Evolutionary conservation across 2,329 filamentous ascomycete genomes (phyloP), one percentile per base, ranked within the genome.

Genomic region (Zelopaecilomyces penicillatus): DNA sequence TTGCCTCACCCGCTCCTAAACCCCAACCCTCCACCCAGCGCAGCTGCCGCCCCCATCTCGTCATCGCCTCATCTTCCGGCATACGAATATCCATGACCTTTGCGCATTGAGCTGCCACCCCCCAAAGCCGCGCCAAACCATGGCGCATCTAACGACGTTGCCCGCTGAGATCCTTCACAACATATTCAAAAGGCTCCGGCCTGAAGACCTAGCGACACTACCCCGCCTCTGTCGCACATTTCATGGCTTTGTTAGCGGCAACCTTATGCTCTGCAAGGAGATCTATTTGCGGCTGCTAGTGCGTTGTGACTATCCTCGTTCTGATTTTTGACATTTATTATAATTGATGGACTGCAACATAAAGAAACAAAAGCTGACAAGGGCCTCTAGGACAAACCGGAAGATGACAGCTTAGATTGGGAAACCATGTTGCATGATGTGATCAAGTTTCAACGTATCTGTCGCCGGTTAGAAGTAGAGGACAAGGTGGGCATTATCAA

Each of bases 161-260:
- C 80, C 81, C 6, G 68, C 74, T 5, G 83, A 87, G 66, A 70
- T 85, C 36, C 58, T 85, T 28, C 76, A 83, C 54, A 66, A 73
- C 54, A 76, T 86, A 51, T 66, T 87, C 50, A 62, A 59, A 46
- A 69, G 72, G 51, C 68, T 83, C 33, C 63, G 74, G 29, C 76
- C 79, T 1, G 59, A 62, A 35, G 82, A 85, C 50, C 63, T 87
- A 6, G 66, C 69, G 2, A 57, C 63, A 6, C 57, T 85, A 37
- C 68, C 71, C 33, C 62, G 59, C 47, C 73, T 73, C 39, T 84
- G 76, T 57, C 69, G 63, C 12, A 58, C 55, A 8, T 64, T 89
- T 39, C 63, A 75, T 47, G 60, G 65, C 31, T 76, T 78, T 50
- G 68, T 85, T 42, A 68, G 65, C 40, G 69, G 67, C 37, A 85